These are phyloP conservation scores for Parathielavia appendiculata DNA, from an alignment of 495 filamentous ascomycete genomes.

Conservation along the genomic window DNA sequence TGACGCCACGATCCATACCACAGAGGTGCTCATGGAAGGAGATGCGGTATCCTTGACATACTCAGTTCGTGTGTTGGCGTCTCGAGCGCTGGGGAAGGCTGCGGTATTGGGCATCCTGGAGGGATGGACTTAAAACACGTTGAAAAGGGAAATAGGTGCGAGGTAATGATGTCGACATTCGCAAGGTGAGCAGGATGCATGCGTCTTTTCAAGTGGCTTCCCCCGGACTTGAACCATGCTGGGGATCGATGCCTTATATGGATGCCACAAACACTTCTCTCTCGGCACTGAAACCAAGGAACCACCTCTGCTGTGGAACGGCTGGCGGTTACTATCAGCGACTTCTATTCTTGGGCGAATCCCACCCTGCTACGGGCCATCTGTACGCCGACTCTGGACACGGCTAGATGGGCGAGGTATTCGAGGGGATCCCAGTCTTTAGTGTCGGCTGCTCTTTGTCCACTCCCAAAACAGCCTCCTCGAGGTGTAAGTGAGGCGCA, in stretches of 20 bases:
- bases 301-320: background rate
- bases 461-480: background rate
- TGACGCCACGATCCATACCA: conserved; percentile 32
- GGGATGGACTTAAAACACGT: too few relatives aligned
- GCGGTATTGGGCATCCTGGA: background rate
- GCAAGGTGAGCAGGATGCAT: background rate
- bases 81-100: background rate
- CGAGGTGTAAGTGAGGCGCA: conserved; percentile 2
- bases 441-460: background rate
- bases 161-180: background rate
- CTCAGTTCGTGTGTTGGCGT: background rate
- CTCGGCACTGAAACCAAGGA: conserved; percentile 1
- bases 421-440: background rate
- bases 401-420: background rate
- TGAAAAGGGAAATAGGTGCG: background rate
- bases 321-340: background rate
- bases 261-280: background rate
- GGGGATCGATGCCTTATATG: background rate
- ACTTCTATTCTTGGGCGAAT: conserved; percentile 4
- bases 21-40: conserved; percentile 2
- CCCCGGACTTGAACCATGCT: background rate
- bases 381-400: background rate
- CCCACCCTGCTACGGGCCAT: background rate
- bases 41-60: background rate
- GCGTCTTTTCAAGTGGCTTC: background rate